Conservation (phyloP, 345 rosid species). For the Conringia planisiliqua region DNA sequence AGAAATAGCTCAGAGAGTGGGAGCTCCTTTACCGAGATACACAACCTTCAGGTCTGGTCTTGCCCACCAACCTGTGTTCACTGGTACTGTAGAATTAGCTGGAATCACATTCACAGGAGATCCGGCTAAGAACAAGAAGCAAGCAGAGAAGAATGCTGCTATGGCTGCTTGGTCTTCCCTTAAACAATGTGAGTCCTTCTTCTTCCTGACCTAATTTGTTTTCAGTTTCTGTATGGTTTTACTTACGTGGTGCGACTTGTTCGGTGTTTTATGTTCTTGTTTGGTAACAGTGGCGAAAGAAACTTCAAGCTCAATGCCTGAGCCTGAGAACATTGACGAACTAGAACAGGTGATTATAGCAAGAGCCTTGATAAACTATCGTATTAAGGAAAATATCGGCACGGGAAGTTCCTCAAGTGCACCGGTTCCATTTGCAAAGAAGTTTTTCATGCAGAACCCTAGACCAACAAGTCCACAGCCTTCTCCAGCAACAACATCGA, state of each 20-base stretch:
- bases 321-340: constrained; percentile 79
- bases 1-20: constrained; percentile 96
- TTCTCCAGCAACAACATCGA: constrained; percentile 62
- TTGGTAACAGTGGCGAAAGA: constrained; percentile 84
- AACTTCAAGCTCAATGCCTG: constrained; percentile 70
- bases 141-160: constrained; percentile 99
- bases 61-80: constrained; percentile 94
- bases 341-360: constrained; percentile 93
- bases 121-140: constrained; percentile 94
- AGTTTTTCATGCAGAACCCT: constrained; percentile 55
- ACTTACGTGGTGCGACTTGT: background rate
- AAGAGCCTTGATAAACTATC: constrained; percentile 68
- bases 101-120: constrained; percentile 89
- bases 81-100: constrained; percentile 93
- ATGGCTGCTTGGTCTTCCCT: constrained; percentile 98
- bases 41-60: constrained; percentile 91
- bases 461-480: constrained; percentile 94
- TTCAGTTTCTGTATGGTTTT: background rate
- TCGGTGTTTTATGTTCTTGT: constrained; percentile 16
- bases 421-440: constrained; percentile 68
- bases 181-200: constrained; percentile 65
- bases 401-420: constrained; percentile 45
- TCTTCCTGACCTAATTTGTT: background rate
- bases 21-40: constrained; percentile 88
- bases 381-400: constrained; percentile 75